A percentile compares a stretch with the other conserved stretches of the same genome.
Evolutionary conservation across 1,284 basidiomycete species (phyloP).

Genomic region (Cystobasidium sp.): DNA sequence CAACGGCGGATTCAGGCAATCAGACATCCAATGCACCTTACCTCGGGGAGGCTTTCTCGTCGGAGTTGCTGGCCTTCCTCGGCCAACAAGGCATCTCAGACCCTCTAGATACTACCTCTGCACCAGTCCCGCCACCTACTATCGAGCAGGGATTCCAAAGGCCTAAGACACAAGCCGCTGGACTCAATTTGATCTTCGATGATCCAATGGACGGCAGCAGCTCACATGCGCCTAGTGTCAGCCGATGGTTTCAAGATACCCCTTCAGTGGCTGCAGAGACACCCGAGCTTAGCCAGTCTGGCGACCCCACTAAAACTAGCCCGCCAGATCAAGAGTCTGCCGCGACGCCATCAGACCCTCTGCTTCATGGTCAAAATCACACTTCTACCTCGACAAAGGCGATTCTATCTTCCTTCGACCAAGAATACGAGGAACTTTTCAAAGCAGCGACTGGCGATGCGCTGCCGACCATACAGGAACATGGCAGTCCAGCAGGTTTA

Average conservation of each 20-base stretch:
- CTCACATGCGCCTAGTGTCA: neutral
- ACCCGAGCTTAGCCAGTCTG: conserved; percentile 31
- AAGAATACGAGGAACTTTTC: conserved; percentile 39
- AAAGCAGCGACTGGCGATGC: neutral
- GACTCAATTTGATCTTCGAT: conserved; percentile 20
- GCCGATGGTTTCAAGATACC: conserved; percentile 29
- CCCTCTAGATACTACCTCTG: neutral
- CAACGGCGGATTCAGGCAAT: neutral
- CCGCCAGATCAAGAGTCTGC: conserved; percentile 27
- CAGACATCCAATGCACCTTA: neutral
- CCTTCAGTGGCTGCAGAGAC: conserved; percentile 36
- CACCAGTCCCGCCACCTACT: no score
- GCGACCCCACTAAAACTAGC: conserved; percentile 36
- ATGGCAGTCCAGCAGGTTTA: conserved; percentile 1
- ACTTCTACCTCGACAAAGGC: conserved; percentile 1
- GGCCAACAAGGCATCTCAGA: neutral
- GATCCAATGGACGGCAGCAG: neutral
- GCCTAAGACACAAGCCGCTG: neutral
- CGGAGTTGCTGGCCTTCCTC: conserved; percentile 25
- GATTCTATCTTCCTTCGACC: conserved; percentile 34
- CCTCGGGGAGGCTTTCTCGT: neutral
- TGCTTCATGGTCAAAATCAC: neutral
- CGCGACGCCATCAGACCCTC: conserved; percentile 29
- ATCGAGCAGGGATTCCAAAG: neutral
- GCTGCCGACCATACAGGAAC: neutral